Conservation (phyloP, 2,329 filamentous ascomycete species). For the Nemania sp. region DNA sequence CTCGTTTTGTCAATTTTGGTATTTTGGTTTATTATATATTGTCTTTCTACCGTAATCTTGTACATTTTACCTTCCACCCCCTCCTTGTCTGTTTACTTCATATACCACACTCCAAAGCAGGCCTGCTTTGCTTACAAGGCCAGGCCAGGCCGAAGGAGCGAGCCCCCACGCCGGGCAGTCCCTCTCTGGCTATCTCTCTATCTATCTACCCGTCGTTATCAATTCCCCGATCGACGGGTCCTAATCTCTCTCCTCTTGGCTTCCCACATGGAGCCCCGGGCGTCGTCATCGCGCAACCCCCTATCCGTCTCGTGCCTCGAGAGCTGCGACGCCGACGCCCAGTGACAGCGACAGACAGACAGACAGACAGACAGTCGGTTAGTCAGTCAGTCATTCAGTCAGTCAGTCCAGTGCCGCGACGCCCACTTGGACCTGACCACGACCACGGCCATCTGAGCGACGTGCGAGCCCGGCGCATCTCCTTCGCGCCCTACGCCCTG, state of each 20-base stretch:
- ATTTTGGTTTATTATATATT: not conserved
- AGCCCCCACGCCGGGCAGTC: conserved; percentile 16
- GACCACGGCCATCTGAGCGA: conserved; percentile 18
- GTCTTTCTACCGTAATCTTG: not conserved
- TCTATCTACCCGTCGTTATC: not conserved
- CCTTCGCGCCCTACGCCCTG: conserved; percentile 1
- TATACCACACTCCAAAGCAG: too few species aligned
- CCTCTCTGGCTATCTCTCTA: not conserved
- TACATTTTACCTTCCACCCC: too few species aligned
- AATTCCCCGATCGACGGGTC: conserved; percentile 14
- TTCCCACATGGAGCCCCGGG: conserved; percentile 28
- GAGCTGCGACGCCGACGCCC: conserved; percentile 13
- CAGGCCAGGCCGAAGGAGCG: conserved; percentile 6
- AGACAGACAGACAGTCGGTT: too few species aligned
- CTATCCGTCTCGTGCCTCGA: conserved; percentile 14
- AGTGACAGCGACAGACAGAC: not conserved
- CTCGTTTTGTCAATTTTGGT: conserved; percentile 18
- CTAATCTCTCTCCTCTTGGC: conserved; percentile 22
- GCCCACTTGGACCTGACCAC: not conserved
- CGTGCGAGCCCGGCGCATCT: conserved; percentile 21
- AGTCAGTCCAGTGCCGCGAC: not conserved
- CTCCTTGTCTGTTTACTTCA: not conserved
- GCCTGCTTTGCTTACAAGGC: not conserved
- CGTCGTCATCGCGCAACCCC: conserved; percentile 25
- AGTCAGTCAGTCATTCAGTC: too few species aligned